Evolutionary conservation across 2,329 filamentous ascomycete genomes (phyloP).

Genomic region (Dothiorella sarmentorum): DNA sequence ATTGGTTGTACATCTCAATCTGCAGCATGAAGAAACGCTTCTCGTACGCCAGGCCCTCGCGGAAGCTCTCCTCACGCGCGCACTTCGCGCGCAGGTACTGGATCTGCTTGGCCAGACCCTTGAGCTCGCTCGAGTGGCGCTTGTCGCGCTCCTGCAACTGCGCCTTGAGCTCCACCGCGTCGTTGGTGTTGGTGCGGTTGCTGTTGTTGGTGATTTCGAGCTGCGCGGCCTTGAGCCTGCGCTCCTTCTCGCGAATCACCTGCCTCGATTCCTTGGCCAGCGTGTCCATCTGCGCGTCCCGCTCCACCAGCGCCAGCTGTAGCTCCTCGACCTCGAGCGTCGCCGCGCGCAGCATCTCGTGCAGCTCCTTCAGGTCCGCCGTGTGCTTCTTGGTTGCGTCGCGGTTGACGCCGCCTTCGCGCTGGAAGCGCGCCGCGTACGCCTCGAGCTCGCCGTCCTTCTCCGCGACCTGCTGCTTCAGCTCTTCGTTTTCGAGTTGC

Average conservation of each 20-base stretch:
- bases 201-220: constrained; percentile 30
- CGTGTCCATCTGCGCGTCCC: constrained; percentile 21
- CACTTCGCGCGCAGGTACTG: constrained; percentile 82
- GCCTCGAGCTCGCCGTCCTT: constrained; percentile 52
- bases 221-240: constrained; percentile 21
- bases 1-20: constrained; percentile 80
- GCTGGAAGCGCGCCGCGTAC: constrained; percentile 28
- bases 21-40: constrained; percentile 80
- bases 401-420: constrained; percentile 14
- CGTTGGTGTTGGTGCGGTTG: constrained; percentile 28
- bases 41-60: constrained; percentile 76
- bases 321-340: constrained; percentile 25
- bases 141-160: constrained; percentile 63
- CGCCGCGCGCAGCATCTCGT: constrained; percentile 22
- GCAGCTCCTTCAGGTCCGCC: constrained; percentile 24
- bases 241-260: constrained; percentile 21
- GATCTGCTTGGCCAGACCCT: constrained; percentile 83
- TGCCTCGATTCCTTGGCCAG: constrained; percentile 19
- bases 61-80: constrained; percentile 74
- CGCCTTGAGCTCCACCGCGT: constrained; percentile 32
- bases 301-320: constrained; percentile 21
- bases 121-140: constrained; percentile 70
- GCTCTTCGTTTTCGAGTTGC: constrained; percentile 49
- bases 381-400: constrained; percentile 23
- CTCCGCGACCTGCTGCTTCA: constrained; percentile 66